A percentile compares a stretch with the other conserved stretches of the same genome.
Conservation (phyloP, 2,329 filamentous ascomycete species). For the Sclerotinia borealis region DNA sequence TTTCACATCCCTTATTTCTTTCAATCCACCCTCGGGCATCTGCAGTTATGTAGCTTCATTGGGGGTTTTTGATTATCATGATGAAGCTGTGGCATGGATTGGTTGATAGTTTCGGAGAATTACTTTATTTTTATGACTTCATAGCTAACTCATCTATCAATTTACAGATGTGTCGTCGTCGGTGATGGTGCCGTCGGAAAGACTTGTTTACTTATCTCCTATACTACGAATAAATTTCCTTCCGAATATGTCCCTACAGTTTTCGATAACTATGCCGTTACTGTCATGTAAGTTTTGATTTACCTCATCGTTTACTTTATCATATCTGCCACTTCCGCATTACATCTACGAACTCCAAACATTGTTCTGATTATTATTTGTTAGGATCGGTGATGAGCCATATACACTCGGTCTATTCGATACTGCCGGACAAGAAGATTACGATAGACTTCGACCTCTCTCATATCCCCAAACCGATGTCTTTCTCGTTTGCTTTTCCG, state of each 20-base stretch:
- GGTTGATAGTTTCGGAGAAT: neutral
- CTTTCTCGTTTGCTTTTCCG: slow-evolving; percentile 97
- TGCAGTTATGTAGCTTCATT: neutral
- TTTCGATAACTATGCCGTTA: slow-evolving; percentile 99
- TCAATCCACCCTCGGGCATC: neutral
- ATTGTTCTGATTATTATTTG: slow-evolving; percentile 12
- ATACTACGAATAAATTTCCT: slow-evolving; percentile 99
- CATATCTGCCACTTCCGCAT: neutral
- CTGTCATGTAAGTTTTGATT: slow-evolving; percentile 78
- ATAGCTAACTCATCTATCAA: slow-evolving; percentile 16
- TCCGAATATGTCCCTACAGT: slow-evolving; percentile 99
- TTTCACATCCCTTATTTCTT: slow-evolving; percentile 2
- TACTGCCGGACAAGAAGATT: slow-evolving; percentile 99
- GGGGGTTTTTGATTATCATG: neutral
- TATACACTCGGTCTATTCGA: slow-evolving; percentile 97
- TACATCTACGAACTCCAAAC: neutral
- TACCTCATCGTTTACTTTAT: neutral
- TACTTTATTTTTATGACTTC: neutral
- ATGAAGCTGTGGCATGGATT: neutral
- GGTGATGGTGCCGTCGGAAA: slow-evolving; percentile 99
- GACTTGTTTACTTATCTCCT: slow-evolving; percentile 97
- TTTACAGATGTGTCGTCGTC: slow-evolving; percentile 86
- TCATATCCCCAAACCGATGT: slow-evolving; percentile 99
- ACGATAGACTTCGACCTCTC: slow-evolving; percentile 90
- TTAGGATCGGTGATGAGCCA: slow-evolving; percentile 96